Evolutionary conservation across 192 early-diverging fungal genomes (phyloP).

Genomic region (Phycomyces blakesleeanus): DNA sequence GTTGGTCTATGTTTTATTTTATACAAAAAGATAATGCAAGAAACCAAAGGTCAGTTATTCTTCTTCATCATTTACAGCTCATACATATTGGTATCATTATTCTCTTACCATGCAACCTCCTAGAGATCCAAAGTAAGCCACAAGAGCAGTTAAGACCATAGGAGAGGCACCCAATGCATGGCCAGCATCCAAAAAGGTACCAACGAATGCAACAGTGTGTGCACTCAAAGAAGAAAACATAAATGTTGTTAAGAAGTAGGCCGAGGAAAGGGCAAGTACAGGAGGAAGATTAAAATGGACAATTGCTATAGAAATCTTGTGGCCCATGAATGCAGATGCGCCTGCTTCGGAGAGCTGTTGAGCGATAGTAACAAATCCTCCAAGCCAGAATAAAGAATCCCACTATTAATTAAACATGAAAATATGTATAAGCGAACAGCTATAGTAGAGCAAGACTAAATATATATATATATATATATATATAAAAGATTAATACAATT

Average conservation of each 20-base stretch:
- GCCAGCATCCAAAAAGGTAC: conserved; percentile 72
- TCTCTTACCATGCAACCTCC: conserved; percentile 57
- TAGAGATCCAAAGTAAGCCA: conserved; percentile 64
- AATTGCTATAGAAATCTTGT: conserved; percentile 43
- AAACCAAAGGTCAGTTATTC: too few species aligned
- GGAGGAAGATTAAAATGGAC: conserved; percentile 27
- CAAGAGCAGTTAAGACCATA: conserved; percentile 46
- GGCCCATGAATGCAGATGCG: conserved; percentile 63
- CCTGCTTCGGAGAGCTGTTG: conserved; percentile 69
- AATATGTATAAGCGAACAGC: not conserved
- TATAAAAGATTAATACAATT: conserved; percentile 11
- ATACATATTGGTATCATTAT: too few species aligned
- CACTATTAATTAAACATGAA: too few species aligned
- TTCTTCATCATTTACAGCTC: too few species aligned
- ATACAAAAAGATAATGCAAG: too few species aligned
- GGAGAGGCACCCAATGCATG: conserved; percentile 55
- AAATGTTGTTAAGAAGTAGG: conserved; percentile 71
- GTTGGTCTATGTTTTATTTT: conserved; percentile 38
- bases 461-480: too few species aligned
- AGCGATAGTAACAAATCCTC: conserved; percentile 73
- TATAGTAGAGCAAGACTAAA: too few species aligned
- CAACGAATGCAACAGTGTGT: conserved; percentile 67
- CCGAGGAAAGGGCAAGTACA: conserved; percentile 45
- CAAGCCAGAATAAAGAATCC: conserved; percentile 82
- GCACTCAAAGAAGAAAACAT: conserved; percentile 71